Conservation (phyloP, 1,284 basidiomycete genomes). For the Ustilago loliicola region DNA sequence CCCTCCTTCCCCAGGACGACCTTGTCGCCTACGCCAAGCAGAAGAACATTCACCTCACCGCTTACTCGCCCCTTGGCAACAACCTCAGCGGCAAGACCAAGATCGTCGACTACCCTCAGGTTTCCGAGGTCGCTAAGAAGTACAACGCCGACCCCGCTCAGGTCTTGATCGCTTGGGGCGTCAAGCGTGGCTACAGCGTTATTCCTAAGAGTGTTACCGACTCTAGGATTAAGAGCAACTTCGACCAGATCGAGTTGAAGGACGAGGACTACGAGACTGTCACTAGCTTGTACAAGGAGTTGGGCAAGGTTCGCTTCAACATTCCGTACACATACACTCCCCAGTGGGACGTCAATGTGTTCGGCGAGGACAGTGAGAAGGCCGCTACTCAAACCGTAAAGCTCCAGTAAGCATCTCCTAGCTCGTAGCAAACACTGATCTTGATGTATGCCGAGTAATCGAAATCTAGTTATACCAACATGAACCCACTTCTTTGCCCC, state of each 20-base stretch:
- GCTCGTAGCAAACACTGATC: no score
- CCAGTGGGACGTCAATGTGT: constrained; percentile 64
- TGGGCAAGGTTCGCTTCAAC: constrained; percentile 69
- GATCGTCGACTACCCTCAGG: constrained; percentile 67
- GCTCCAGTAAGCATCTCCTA: constrained; percentile 42
- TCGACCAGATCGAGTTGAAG: constrained; percentile 67
- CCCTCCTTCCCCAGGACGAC: constrained; percentile 71
- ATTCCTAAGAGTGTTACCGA: constrained; percentile 72
- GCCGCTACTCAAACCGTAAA: constrained; percentile 56
- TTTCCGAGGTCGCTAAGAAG: constrained; percentile 69
- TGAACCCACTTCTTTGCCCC: not conserved
- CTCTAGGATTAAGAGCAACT: constrained; percentile 70
- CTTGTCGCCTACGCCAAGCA: constrained; percentile 58
- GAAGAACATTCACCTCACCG: constrained; percentile 70
- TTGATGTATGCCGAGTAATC: no score
- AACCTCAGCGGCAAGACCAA: constrained; percentile 59
- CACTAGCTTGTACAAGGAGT: constrained; percentile 48
- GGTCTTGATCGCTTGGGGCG: constrained; percentile 72
- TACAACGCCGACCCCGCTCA: constrained; percentile 68
- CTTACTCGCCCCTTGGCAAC: constrained; percentile 72
- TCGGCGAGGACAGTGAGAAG: constrained; percentile 62
- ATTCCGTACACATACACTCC: constrained; percentile 57
- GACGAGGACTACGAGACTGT: constrained; percentile 68
- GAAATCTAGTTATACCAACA: not conserved
- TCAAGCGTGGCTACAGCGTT: constrained; percentile 69